These are phyloP conservation scores for Limnanthes douglasii DNA, from an alignment of 345 rosid species.

Conservation along the genomic window DNA sequence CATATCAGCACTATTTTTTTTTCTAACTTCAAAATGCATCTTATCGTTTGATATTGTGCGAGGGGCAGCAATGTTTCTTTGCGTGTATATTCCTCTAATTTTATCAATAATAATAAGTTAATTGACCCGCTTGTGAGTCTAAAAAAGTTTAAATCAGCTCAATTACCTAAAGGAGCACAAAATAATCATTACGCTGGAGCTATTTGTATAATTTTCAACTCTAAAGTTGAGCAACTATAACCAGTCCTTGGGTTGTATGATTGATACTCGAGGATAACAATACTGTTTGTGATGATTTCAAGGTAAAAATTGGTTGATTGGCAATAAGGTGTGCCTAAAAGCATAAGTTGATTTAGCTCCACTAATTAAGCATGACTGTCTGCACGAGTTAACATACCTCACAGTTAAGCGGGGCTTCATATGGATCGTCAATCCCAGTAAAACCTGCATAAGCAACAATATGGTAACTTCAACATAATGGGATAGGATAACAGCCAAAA, in stretches of 20 bases:
- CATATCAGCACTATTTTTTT: background rate
- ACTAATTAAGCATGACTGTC: slow-evolving; percentile 1
- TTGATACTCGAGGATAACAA: background rate
- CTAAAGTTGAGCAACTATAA: slow-evolving; percentile 1
- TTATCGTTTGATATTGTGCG: too few relatives aligned
- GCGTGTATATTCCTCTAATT: too few relatives aligned
- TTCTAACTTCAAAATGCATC: too few relatives aligned
- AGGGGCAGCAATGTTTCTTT: too few relatives aligned
- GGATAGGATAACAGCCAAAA: background rate
- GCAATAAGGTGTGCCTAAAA: too few relatives aligned
- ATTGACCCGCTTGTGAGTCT: too few relatives aligned
- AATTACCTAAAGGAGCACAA: too few relatives aligned
- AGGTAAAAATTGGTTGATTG: too few relatives aligned
- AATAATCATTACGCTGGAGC: too few relatives aligned
- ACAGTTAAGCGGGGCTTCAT: slow-evolving; percentile 50
- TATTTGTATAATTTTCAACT: too few relatives aligned
- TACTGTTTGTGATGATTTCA: background rate
- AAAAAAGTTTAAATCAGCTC: too few relatives aligned
- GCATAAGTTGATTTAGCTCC: background rate
- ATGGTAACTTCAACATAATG: background rate
- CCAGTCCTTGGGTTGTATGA: background rate
- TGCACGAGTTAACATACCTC: slow-evolving; percentile 22
- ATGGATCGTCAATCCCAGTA: slow-evolving; percentile 72
- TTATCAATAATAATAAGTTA: too few relatives aligned
- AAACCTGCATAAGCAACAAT: slow-evolving; percentile 27